Conservation (phyloP, 73 alveolate species). For the Halteria grandinella region DNA sequence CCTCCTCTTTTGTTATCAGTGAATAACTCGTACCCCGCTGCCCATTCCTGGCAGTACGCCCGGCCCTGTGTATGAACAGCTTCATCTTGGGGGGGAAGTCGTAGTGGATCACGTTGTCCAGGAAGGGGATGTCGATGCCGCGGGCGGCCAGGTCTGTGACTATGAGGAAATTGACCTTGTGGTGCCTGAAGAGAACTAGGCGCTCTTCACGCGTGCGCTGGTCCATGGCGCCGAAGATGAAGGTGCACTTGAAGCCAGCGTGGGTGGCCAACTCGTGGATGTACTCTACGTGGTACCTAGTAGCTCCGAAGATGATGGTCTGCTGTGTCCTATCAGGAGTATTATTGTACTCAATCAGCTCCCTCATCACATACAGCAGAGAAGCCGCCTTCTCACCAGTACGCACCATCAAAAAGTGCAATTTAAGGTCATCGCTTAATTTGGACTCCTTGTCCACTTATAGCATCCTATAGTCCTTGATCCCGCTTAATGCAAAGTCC, state of each 20-base stretch:
- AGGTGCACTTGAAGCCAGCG: conserved; percentile 79
- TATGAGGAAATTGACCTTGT: conserved; percentile 82
- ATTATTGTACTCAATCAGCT: conserved; percentile 67
- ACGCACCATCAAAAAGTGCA: conserved; percentile 83
- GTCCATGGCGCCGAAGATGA: conserved; percentile 95
- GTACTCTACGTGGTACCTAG: conserved; percentile 95
- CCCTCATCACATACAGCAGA: conserved; percentile 77
- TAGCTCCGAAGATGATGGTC: conserved; percentile 93
- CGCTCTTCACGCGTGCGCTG: conserved; percentile 88
- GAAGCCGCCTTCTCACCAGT: conserved; percentile 88
- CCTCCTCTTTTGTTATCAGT: conserved; percentile 86
- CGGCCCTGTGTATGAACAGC: conserved; percentile 96
- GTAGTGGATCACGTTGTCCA: conserved; percentile 95
- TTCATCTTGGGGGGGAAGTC: conserved; percentile 96
- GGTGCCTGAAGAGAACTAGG: conserved; percentile 80
- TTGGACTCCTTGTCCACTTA: conserved; percentile 93
- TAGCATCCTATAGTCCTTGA: conserved; percentile 89
- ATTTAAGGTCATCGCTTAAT: conserved; percentile 88
- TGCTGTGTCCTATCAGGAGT: conserved; percentile 79
- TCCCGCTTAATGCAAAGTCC: conserved; percentile 92
- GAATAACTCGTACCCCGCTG: conserved; percentile 90
- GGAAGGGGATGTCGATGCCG: conserved; percentile 97
- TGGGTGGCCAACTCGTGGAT: conserved; percentile 79
- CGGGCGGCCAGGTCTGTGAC: conserved; percentile 98
- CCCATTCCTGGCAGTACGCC: conserved; percentile 99